These are phyloP conservation scores for Myochromella boudieri DNA, from an alignment of 768 basidiomycete species.

Conservation along the genomic window DNA sequence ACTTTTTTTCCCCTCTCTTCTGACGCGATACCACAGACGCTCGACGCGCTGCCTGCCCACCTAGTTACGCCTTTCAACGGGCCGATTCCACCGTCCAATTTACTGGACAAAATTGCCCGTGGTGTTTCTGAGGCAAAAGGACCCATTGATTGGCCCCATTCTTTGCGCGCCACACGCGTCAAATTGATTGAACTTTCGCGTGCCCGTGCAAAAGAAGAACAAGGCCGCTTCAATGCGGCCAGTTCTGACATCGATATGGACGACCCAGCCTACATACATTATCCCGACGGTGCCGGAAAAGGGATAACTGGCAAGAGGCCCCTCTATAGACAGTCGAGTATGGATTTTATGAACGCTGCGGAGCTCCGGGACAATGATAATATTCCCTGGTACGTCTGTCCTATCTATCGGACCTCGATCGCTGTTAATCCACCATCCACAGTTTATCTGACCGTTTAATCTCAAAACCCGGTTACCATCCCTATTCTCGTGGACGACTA, in stretches of 20 bases:
- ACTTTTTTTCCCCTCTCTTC: conserved; percentile 12
- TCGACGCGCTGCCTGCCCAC: conserved; percentile 80
- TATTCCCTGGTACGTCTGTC: conserved; percentile 57
- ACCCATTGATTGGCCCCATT: conserved; percentile 79
- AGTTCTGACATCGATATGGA: conserved; percentile 39
- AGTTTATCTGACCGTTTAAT: conserved; percentile 69
- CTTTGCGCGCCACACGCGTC: conserved; percentile 75
- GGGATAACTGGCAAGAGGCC: conserved; percentile 42
- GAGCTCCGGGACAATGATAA: conserved; percentile 50
- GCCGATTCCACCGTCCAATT: conserved; percentile 78
- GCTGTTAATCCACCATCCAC: conserved; percentile 10
- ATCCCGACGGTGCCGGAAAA: conserved; percentile 26
- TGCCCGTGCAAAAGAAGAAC: conserved; percentile 55
- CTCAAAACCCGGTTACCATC: conserved; percentile 51
- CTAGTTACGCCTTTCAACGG: conserved; percentile 89
- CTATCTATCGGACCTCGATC: conserved; percentile 11
- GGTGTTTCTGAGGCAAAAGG: conserved; percentile 76
- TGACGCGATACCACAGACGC: conserved; percentile 48
- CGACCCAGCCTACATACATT: conserved; percentile 29
- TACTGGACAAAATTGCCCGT: conserved; percentile 84
- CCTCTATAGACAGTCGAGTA: conserved; percentile 79
- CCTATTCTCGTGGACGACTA: conserved; percentile 50
- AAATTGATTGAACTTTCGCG: conserved; percentile 83
- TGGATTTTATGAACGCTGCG: conserved; percentile 75
- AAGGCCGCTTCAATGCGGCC: conserved; percentile 47